Percentiles rank a stretch among this genome's conserved stretches.
phyloP scores from a whole-genome alignment of 2,329 filamentous ascomycete species.

The Exophiala lecanii-corni region DNA sequence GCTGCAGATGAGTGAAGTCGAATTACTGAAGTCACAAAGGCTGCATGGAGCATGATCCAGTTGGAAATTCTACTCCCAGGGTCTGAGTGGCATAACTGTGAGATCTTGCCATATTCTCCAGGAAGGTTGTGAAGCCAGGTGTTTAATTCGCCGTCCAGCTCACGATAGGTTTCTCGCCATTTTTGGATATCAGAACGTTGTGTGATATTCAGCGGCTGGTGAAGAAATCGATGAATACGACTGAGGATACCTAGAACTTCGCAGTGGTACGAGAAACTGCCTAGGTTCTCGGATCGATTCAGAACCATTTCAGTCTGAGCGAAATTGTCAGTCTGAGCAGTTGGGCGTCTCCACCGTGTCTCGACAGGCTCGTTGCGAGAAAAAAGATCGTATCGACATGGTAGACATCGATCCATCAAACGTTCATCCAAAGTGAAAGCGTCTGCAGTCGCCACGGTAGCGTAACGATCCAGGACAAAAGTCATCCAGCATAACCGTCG shows the following conservation, averaged over 20 bases:
- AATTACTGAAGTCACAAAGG: slow-evolving; percentile 87
- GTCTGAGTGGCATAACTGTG: slow-evolving; percentile 67
- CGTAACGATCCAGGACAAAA: slow-evolving; percentile 83
- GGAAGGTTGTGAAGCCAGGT: slow-evolving; percentile 81
- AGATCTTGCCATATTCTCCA: slow-evolving; percentile 76
- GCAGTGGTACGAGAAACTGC: slow-evolving; percentile 84
- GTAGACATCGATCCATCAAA: slow-evolving; percentile 80
- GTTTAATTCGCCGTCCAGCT: slow-evolving; percentile 73
- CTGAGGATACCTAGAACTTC: slow-evolving; percentile 87
- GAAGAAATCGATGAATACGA: slow-evolving; percentile 81
- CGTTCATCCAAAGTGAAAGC: slow-evolving; percentile 85
- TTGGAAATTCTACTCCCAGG: slow-evolving; percentile 40
- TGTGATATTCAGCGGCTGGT: slow-evolving; percentile 82
- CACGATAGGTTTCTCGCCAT: slow-evolving; percentile 83
- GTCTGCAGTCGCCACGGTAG: slow-evolving; percentile 84
- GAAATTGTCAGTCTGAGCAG: slow-evolving; percentile 25
- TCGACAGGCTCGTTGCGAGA: slow-evolving; percentile 77
- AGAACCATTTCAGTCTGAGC: slow-evolving; percentile 24
- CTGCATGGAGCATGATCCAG: slow-evolving; percentile 87
- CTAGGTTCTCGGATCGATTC: slow-evolving; percentile 73
- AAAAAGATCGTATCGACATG: slow-evolving; percentile 83
- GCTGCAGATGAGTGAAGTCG: slow-evolving; percentile 86
- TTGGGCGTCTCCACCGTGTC: slow-evolving; percentile 68
- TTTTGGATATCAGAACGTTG: slow-evolving; percentile 77
- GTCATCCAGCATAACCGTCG: slow-evolving; percentile 91